Conservation (phyloP, 2,329 filamentous ascomycete genomes). For the Hypoxylon sp. region DNA sequence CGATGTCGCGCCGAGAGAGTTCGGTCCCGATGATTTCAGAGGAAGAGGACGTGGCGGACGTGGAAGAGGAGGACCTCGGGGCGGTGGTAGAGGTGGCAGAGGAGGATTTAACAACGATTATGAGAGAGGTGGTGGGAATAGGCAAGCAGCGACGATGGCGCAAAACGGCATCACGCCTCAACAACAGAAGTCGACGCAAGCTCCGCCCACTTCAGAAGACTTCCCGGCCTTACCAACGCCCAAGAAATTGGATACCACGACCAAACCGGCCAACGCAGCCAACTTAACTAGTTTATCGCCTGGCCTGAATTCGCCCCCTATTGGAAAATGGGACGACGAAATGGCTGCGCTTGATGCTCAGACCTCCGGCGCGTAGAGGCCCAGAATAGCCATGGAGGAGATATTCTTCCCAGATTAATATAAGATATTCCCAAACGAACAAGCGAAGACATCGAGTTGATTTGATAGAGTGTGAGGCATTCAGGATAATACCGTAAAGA, state of each 20-base stretch:
- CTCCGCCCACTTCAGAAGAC: constrained; percentile 56
- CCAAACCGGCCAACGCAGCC: constrained; percentile 29
- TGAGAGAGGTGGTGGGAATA: constrained; percentile 35
- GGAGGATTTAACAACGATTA: constrained; percentile 50
- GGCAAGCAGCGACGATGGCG: constrained; percentile 15
- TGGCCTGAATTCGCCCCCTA: constrained; percentile 55
- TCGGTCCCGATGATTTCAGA: constrained; percentile 54
- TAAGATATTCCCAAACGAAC: background rate
- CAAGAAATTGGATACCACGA: constrained; percentile 52
- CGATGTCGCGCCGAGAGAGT: constrained; percentile 48
- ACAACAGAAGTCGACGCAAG: constrained; percentile 49
- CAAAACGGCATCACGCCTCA: constrained; percentile 44
- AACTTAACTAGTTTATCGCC: constrained; percentile 52
- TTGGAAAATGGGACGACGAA: constrained; percentile 71
- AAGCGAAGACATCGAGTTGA: constrained; percentile 3
- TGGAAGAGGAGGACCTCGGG: constrained; percentile 47
- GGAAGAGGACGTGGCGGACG: constrained; percentile 55
- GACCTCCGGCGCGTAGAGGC: constrained; percentile 23
- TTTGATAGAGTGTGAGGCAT: constrained; percentile 28
- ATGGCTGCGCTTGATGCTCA: constrained; percentile 66
- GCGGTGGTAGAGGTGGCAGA: constrained; percentile 50
- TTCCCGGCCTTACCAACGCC: constrained; percentile 59
- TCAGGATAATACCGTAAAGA: constrained; percentile 10
- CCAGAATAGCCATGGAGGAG: background rate
- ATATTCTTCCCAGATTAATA: background rate